These are phyloP conservation scores for Camellia lanceoleosa DNA, from an alignment of 148 eudicot species.

Conservation along the genomic window DNA sequence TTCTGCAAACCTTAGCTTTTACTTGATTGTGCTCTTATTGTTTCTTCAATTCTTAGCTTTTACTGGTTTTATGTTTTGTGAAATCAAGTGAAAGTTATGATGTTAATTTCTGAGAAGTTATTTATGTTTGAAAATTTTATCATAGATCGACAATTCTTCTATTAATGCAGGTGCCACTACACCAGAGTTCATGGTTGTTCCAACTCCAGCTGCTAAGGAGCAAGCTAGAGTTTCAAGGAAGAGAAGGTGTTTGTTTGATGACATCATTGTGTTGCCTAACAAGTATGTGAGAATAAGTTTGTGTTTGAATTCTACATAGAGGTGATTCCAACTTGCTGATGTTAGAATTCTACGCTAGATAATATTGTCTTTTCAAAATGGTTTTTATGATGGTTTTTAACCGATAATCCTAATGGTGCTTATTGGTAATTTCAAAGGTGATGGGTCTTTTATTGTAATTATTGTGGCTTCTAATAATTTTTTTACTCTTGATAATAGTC, in stretches of 20 bases:
- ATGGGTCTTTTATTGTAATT: neutral
- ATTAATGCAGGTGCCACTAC: slow-evolving; percentile 38
- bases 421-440: neutral
- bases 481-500: neutral
- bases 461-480: neutral
- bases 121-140: neutral
- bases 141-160: slow-evolving; percentile 5
- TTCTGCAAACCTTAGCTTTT: neutral
- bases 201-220: slow-evolving; percentile 72
- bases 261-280: slow-evolving; percentile 38
- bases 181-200: slow-evolving; percentile 44
- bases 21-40: neutral
- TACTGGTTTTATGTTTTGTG: neutral
- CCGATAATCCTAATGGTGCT: neutral
- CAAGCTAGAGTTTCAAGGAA: slow-evolving; percentile 39
- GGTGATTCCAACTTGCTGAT: neutral
- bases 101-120: neutral
- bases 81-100: neutral
- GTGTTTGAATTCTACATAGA: neutral
- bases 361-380: neutral
- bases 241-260: slow-evolving; percentile 55
- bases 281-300: slow-evolving; percentile 41
- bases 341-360: neutral
- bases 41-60: neutral
- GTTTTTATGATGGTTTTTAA: neutral